Evolutionary conservation across 352 stramenopile species (phyloP).

Genomic region (Pythium oligandrum): DNA sequence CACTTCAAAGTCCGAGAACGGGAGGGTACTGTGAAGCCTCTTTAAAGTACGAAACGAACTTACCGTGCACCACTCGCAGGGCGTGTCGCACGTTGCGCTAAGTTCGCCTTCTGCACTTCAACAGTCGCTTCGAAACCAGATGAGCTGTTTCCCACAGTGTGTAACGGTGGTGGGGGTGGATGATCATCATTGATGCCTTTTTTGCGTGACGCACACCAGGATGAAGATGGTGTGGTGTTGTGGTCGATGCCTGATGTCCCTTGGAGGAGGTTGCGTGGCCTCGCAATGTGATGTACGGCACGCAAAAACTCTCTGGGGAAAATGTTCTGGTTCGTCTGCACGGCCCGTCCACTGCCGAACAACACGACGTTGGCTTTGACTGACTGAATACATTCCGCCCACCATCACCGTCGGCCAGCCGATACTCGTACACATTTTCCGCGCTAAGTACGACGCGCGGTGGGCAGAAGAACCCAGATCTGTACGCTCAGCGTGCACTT

Average conservation of each 20-base stretch:
- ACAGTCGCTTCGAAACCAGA: no score
- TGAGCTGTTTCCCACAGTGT: no score
- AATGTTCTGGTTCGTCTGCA: neutral
- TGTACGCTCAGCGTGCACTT: no score
- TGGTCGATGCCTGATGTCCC: neutral
- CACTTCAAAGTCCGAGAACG: neutral
- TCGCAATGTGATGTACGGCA: neutral
- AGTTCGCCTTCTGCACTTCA: neutral
- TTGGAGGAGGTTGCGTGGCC: neutral
- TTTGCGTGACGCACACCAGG: neutral
- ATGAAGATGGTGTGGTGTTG: neutral
- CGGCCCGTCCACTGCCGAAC: no score
- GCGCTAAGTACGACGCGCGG: no score
- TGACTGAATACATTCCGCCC: no score
- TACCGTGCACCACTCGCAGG: neutral
- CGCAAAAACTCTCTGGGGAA: neutral
- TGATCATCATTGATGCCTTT: neutral
- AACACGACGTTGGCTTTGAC: no score
- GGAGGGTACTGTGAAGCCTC: no score
- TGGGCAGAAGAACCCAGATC: no score
- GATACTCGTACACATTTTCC: no score
- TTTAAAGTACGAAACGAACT: no score
- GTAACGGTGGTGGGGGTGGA: neutral
- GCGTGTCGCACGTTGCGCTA: neutral
- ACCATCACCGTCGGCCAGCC: no score